These are phyloP conservation scores for Phtheirospermum japonicum DNA, from an alignment of 257 asterid species.

Conservation along the genomic window DNA sequence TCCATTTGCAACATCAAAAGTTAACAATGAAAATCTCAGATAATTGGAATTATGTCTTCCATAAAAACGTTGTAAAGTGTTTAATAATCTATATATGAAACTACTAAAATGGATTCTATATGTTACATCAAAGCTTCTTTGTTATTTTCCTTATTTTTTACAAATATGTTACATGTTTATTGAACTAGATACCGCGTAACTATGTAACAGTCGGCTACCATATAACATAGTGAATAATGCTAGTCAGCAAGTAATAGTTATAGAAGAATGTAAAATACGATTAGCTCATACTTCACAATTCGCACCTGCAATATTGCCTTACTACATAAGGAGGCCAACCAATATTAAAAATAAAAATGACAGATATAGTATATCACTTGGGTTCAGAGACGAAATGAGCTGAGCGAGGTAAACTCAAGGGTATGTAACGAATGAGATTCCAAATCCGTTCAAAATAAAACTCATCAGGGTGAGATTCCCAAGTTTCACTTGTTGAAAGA, in stretches of 20 bases:
- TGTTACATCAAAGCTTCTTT: neutral
- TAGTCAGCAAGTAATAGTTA: neutral
- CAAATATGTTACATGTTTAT: neutral
- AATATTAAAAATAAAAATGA: neutral
- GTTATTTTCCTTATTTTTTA: neutral
- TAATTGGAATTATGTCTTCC: neutral
- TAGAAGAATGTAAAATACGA: neutral
- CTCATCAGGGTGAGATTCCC: neutral
- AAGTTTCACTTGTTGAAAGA: slow-evolving; percentile 8
- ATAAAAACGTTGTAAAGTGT: slow-evolving; percentile 1
- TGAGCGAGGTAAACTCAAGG: no score
- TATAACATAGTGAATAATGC: neutral
- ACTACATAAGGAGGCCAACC: neutral
- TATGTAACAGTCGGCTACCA: neutral
- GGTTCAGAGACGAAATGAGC: no score
- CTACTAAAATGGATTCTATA: neutral
- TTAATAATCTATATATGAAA: slow-evolving; percentile 3
- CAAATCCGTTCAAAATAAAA: neutral
- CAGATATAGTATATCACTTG: neutral
- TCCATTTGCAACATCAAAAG: slow-evolving; percentile 28
- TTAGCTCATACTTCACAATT: neutral
- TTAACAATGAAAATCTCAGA: slow-evolving; percentile 17
- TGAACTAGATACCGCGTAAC: neutral
- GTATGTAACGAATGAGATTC: neutral
- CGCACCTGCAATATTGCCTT: neutral